Conservation (phyloP, 1,139 yeast genomes). For the Candida mesenterica region DNA sequence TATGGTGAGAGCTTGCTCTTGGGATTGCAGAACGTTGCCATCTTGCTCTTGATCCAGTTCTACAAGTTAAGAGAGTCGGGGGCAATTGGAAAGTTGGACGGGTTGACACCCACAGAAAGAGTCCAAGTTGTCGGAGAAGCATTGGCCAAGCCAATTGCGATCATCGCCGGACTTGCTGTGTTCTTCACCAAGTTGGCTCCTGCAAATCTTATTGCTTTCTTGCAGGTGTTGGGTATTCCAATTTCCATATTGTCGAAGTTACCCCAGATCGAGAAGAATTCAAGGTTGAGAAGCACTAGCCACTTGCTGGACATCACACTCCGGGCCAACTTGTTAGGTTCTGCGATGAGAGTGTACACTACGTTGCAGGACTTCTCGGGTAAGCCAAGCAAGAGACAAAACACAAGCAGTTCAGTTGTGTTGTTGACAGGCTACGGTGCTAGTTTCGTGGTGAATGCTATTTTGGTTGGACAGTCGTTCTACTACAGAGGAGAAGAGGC, state of each 20-base stretch:
- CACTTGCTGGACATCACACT: slow-evolving; percentile 56
- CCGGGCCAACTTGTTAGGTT: slow-evolving; percentile 54
- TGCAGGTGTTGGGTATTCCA: slow-evolving; percentile 56
- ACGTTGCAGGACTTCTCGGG: slow-evolving; percentile 33
- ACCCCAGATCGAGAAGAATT: slow-evolving; percentile 54
- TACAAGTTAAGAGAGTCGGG: slow-evolving; percentile 30
- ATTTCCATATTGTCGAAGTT: slow-evolving; percentile 50
- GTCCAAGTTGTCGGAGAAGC: slow-evolving; percentile 6
- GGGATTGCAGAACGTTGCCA: slow-evolving; percentile 40
- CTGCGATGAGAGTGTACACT: slow-evolving; percentile 57
- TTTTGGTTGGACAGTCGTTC: slow-evolving; percentile 22
- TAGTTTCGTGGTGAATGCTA: slow-evolving; percentile 21
- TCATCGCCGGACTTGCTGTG: slow-evolving; percentile 27
- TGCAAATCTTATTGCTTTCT: slow-evolving; percentile 24
- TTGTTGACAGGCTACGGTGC: slow-evolving; percentile 26
- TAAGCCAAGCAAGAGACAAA: slow-evolving; percentile 10
- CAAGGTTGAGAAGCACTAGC: slow-evolving; percentile 48
- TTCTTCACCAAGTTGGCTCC: slow-evolving; percentile 37
- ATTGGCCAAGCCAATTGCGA: slow-evolving; percentile 25
- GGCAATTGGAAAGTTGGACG: slow-evolving; percentile 14
- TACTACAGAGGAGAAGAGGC: slow-evolving; percentile 10
- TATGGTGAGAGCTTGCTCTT: slow-evolving; percentile 45
- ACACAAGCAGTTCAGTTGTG: slow-evolving; percentile 15
- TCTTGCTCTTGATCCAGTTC: slow-evolving; percentile 38
- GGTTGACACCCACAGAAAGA: slow-evolving; percentile 15